Conservation (phyloP, 2,329 filamentous ascomycete species). For the Didymella keratinophila region DNA sequence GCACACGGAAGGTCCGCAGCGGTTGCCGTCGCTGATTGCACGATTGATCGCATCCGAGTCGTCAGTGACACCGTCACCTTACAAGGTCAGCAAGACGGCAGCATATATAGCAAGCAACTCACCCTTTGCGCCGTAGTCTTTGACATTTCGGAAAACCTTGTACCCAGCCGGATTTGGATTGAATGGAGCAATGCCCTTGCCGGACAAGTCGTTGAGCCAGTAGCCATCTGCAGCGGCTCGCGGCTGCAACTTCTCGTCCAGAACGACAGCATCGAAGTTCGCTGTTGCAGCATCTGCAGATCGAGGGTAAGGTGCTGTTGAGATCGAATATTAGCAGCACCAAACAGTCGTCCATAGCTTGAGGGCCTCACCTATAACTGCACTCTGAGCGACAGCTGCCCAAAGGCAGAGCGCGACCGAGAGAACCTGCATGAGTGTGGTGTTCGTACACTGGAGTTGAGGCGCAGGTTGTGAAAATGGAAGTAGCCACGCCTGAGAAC, state of each 20-base stretch:
- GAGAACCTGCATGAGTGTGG: slow-evolving; percentile 33
- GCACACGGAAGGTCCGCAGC: slow-evolving; percentile 56
- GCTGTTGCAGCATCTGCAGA: slow-evolving; percentile 12
- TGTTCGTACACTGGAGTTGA: background rate
- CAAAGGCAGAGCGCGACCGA: slow-evolving; percentile 41
- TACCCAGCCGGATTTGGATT: slow-evolving; percentile 50
- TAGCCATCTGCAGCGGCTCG: slow-evolving; percentile 38
- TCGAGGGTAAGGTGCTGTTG: slow-evolving; percentile 21
- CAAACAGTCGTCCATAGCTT: slow-evolving; percentile 4
- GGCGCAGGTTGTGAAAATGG: background rate
- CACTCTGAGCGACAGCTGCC: slow-evolving; percentile 36
- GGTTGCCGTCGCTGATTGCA: slow-evolving; percentile 54
- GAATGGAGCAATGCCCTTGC: slow-evolving; percentile 54
- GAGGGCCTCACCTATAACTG: slow-evolving; percentile 13
- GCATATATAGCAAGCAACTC: slow-evolving; percentile 1
- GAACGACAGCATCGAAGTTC: slow-evolving; percentile 1
- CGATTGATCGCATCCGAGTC: slow-evolving; percentile 64
- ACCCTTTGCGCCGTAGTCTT: slow-evolving; percentile 56
- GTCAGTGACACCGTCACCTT: slow-evolving; percentile 50
- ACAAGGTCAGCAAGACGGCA: slow-evolving; percentile 20
- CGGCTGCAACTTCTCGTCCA: slow-evolving; percentile 11
- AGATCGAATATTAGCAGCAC: slow-evolving; percentile 11
- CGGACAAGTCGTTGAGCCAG: slow-evolving; percentile 55
- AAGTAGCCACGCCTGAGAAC: background rate
- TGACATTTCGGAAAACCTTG: slow-evolving; percentile 55